A percentile compares a stretch with the other conserved stretches of the same genome.
These are phyloP conservation scores for Clitocybe nebularis DNA, from an alignment of 1,284 basidiomycete species.

Conservation along the genomic window DNA sequence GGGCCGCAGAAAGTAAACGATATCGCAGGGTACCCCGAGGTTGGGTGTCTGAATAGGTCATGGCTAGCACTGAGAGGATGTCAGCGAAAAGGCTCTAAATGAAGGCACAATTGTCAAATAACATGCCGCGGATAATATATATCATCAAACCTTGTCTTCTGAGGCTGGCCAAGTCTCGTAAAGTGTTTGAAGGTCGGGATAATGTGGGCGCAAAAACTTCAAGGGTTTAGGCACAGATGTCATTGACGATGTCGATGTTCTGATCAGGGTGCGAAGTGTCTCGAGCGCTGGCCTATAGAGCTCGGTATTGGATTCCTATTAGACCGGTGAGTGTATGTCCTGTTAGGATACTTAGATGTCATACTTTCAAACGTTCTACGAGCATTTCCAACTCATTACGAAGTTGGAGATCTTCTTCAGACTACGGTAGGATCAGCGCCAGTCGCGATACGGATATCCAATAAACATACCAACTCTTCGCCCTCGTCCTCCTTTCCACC, in stretches of 20 bases:
- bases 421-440: slow-evolving; percentile 41
- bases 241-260: slow-evolving; percentile 98
- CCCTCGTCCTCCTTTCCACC: slow-evolving; percentile 54
- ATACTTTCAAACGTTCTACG: slow-evolving; percentile 87
- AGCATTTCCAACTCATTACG: slow-evolving; percentile 98
- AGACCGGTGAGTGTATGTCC: slow-evolving; percentile 6
- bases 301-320: slow-evolving; percentile 81
- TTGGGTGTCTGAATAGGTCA: slow-evolving; percentile 99
- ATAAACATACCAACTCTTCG: slow-evolving; percentile 74
- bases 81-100: slow-evolving; percentile 90
- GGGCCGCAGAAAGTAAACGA: slow-evolving; percentile 78
- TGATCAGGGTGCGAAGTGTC: slow-evolving; percentile 89
- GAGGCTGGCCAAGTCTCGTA: slow-evolving; percentile 79
- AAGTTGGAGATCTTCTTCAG: slow-evolving; percentile 93
- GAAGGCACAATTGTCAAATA: slow-evolving; percentile 9
- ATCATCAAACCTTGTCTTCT: slow-evolving; percentile 67
- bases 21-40: slow-evolving; percentile 92
- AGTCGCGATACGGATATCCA: slow-evolving; percentile 12
- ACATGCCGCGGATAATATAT: not conserved
- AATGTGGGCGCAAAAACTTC: slow-evolving; percentile 96
- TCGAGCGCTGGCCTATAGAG: slow-evolving; percentile 92
- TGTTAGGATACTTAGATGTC: slow-evolving; percentile 12
- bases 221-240: slow-evolving; percentile 99
- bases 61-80: slow-evolving; percentile 97
- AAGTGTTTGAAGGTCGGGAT: slow-evolving; percentile 81